A percentile compares a stretch with the other conserved stretches of the same genome.
These are phyloP conservation scores for Boletus semigastroideus DNA, from an alignment of 1,284 basidiomycete genomes.

Conservation along the genomic window DNA sequence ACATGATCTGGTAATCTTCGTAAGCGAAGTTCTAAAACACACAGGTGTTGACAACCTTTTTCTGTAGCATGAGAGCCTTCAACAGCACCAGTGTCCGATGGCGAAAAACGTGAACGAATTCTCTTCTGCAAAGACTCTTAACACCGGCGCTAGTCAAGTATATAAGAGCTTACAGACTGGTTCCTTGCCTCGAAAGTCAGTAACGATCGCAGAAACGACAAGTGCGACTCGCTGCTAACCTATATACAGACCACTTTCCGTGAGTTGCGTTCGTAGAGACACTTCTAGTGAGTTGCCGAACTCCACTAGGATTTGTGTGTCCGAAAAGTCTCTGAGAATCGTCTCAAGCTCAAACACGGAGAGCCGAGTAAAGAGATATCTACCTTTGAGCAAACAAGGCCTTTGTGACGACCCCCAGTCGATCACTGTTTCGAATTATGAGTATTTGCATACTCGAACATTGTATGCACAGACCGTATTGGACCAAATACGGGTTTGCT, in stretches of 20 bases:
- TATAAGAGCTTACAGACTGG: constrained; percentile 62
- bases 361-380: neutral
- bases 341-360: neutral
- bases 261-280: constrained; percentile 66
- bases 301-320: constrained; percentile 81
- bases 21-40: constrained; percentile 4
- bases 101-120: constrained; percentile 92
- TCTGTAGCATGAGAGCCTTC: constrained; percentile 93
- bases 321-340: constrained; percentile 70
- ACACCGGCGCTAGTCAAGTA: neutral
- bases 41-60: constrained; percentile 52
- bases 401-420: constrained; percentile 93
- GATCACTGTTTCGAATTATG: constrained; percentile 56
- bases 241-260: constrained; percentile 85
- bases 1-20: constrained; percentile 73
- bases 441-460: constrained; percentile 6
- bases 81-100: constrained; percentile 92
- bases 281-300: constrained; percentile 75
- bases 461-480: constrained; percentile 54
- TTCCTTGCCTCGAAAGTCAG: constrained; percentile 52
- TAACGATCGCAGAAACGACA: neutral
- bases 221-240: constrained; percentile 44
- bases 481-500: constrained; percentile 88
- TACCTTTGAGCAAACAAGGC: constrained; percentile 84
- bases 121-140: constrained; percentile 51